phyloP scores from a whole-genome alignment of 306 rosid species.

The Benincasa hispida region DNA sequence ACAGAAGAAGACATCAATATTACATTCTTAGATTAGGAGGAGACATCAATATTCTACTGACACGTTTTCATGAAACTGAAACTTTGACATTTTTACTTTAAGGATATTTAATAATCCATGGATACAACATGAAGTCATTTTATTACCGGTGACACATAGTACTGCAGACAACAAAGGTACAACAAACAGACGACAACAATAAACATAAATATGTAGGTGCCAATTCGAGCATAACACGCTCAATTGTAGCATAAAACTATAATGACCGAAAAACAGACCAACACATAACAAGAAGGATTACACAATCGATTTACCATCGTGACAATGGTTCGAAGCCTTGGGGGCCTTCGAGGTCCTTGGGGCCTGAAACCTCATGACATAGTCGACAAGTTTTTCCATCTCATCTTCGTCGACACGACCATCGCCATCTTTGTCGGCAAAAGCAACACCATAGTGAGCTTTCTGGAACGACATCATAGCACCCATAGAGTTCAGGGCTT shows the following conservation, averaged over 20 bases:
- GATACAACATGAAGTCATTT: neutral
- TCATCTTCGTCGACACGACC: neutral
- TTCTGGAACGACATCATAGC: neutral
- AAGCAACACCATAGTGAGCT: neutral
- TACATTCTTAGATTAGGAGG: too few species aligned
- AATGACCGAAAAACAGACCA: too few species aligned
- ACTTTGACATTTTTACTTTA: neutral
- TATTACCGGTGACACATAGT: neutral
- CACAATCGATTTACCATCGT: neutral
- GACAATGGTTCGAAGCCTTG: neutral
- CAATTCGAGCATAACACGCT: too few species aligned
- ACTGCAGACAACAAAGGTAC: too few species aligned
- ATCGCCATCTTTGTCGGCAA: neutral
- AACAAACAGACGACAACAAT: too few species aligned
- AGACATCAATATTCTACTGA: too few species aligned
- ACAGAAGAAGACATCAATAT: too few species aligned
- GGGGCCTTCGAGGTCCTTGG: too few species aligned
- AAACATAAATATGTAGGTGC: too few species aligned
- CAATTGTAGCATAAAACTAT: too few species aligned
- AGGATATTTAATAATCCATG: neutral
- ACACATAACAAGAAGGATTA: neutral
- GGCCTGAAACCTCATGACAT: neutral
- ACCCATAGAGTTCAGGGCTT: neutral
- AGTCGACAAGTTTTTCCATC: neutral
- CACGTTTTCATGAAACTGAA: too few species aligned